phyloP scores from a whole-genome alignment of 306 rosid species.

The Prosopis cineraria region DNA sequence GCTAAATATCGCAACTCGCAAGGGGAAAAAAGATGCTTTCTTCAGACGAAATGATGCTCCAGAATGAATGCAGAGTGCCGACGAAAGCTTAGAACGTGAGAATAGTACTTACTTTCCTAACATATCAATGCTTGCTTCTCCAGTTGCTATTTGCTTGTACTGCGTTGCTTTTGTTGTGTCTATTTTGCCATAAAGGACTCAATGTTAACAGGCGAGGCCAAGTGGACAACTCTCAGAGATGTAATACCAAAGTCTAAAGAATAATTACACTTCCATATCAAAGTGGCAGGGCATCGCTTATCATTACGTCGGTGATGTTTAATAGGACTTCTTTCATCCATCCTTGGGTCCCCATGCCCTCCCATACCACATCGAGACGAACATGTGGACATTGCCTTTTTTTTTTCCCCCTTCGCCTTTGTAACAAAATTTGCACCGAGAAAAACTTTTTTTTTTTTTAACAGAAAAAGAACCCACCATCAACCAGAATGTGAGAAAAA shows the following conservation, averaged over 20 bases:
- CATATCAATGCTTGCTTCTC: constrained; percentile 4
- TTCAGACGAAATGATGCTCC: not conserved
- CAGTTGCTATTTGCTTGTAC: not conserved
- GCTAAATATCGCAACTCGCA: not conserved
- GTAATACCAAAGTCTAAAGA: constrained; percentile 25
- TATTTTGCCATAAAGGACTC: constrained; percentile 18
- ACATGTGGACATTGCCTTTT: constrained; percentile 44
- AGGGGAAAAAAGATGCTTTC: constrained; percentile 3
- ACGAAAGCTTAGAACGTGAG: not conserved
- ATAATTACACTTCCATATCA: constrained; percentile 36
- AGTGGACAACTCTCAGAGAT: constrained; percentile 28
- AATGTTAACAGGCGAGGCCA: constrained; percentile 15
- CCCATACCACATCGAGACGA: constrained; percentile 45
- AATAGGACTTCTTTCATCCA: constrained; percentile 39
- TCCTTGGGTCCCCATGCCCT: constrained; percentile 34
- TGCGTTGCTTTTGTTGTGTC: constrained; percentile 6
- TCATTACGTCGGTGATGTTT: constrained; percentile 46
- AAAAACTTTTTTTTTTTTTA: not conserved
- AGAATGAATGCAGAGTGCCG: constrained; percentile 7
- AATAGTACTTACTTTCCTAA: not conserved
- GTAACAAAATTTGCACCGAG: not conserved
- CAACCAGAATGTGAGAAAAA: not conserved
- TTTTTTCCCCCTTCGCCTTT: not conserved
- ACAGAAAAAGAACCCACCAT: not conserved
- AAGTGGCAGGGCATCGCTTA: constrained; percentile 34